These are phyloP conservation scores for Drosera capensis DNA, from an alignment of 148 eudicot species.

Conservation along the genomic window DNA sequence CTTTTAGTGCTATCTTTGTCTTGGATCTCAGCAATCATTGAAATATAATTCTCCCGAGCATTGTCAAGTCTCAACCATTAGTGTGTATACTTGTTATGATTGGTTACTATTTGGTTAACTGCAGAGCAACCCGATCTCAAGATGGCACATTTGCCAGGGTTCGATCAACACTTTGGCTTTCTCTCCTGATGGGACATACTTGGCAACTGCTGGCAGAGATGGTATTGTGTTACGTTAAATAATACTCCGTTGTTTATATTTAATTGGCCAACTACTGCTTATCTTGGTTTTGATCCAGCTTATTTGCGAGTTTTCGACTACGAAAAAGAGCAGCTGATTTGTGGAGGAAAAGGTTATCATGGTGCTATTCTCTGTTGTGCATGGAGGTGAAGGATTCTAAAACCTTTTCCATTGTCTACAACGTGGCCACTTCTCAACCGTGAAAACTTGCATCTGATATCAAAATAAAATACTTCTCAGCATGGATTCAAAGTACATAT, in stretches of 20 bases:
- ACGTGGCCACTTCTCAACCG: not conserved
- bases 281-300: slow-evolving; percentile 21
- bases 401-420: not conserved
- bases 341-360: slow-evolving; percentile 78
- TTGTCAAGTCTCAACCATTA: too few relatives aligned
- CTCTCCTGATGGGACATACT: slow-evolving; percentile 51
- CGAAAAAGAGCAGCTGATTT: slow-evolving; percentile 52
- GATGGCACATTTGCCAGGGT: slow-evolving; percentile 90
- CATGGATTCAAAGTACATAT: slow-evolving; percentile 63
- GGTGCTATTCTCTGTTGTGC: slow-evolving; percentile 77
- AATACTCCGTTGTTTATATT: not conserved
- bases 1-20: too few relatives aligned
- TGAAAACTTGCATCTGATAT: not conserved
- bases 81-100: not conserved
- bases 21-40: too few relatives aligned
- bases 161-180: slow-evolving; percentile 57
- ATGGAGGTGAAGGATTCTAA: slow-evolving; percentile 40
- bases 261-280: not conserved
- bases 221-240: slow-evolving; percentile 21
- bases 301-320: slow-evolving; percentile 63
- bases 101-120: slow-evolving; percentile 3
- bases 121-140: slow-evolving; percentile 63
- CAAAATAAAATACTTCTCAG: slow-evolving; percentile 19
- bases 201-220: slow-evolving; percentile 81
- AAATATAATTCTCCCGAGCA: too few relatives aligned